Evolutionary conservation across 2,329 filamentous ascomycete species (phyloP).

Genomic region (Magnaporthales sp.): DNA sequence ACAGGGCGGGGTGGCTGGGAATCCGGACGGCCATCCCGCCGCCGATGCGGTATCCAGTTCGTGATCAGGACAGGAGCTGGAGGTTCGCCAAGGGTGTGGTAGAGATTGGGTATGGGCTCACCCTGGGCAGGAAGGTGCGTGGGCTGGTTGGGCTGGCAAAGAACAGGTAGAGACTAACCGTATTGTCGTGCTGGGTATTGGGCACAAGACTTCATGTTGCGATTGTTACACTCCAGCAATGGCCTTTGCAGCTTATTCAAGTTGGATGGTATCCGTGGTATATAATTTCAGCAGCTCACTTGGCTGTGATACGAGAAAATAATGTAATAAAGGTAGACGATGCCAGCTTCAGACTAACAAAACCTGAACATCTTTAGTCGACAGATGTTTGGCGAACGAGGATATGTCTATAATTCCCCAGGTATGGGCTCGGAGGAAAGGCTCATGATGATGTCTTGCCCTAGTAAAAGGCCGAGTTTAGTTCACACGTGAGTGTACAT

Average conservation of each 20-base stretch:
- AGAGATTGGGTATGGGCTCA: constrained; percentile 48
- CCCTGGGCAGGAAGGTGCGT: constrained; percentile 4
- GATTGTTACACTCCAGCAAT: neutral
- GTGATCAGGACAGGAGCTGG: constrained; percentile 54
- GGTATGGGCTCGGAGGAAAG: too few relatives aligned
- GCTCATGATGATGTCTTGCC: too few relatives aligned
- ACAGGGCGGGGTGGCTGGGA: constrained; percentile 55
- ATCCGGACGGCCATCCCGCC: constrained; percentile 71
- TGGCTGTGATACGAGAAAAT: neutral
- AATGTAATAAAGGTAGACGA: neutral
- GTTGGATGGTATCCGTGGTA: neutral
- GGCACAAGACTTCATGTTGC: neutral
- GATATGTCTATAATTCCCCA: neutral
- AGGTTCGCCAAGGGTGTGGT: constrained; percentile 53
- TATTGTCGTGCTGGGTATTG: neutral
- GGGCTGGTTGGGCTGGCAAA: constrained; percentile 11
- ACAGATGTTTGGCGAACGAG: neutral
- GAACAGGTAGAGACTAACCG: constrained; percentile 6
- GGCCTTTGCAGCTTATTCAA: neutral
- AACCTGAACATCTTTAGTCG: neutral
- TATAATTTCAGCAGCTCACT: neutral
- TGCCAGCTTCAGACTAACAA: neutral
- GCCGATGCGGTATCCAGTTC: constrained; percentile 74
- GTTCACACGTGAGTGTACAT: too few relatives aligned
- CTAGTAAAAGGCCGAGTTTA: too few relatives aligned